A percentile compares a stretch with the other conserved stretches of the same genome.
phyloP scores from a whole-genome alignment of 176 grass and related monocot species.

The Oryza brachyantha region DNA sequence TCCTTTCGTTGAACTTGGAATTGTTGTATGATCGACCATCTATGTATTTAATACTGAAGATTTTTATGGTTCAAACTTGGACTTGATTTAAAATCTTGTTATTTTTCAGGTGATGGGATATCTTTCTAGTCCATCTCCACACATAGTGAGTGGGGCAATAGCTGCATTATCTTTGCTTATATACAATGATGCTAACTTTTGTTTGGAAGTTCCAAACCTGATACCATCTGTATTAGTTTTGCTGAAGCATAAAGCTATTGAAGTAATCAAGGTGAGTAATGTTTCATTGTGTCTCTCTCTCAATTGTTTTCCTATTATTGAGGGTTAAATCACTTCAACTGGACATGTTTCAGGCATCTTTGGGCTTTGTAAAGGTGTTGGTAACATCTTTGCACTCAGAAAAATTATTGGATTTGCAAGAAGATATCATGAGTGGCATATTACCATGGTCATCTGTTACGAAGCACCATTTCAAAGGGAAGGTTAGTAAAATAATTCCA shows the following conservation, averaged over 20 bases:
- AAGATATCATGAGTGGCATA: constrained; percentile 72
- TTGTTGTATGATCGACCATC: background rate
- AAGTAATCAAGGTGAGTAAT: constrained; percentile 79
- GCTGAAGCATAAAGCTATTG: constrained; percentile 79
- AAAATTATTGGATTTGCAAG: constrained; percentile 62
- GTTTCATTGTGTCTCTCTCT: background rate
- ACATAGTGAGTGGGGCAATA: constrained; percentile 87
- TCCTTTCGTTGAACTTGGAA: background rate
- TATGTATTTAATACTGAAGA: constrained; percentile 11
- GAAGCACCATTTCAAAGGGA: constrained; percentile 86
- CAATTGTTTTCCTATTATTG: constrained; percentile 19
- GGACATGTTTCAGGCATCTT: constrained; percentile 61
- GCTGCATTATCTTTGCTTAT: constrained; percentile 96
- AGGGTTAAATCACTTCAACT: constrained; percentile 12
- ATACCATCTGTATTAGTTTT: constrained; percentile 87
- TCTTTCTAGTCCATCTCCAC: constrained; percentile 83
- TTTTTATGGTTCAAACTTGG: constrained; percentile 19
- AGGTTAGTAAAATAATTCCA: constrained; percentile 46
- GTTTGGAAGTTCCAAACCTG: constrained; percentile 86
- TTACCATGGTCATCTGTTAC: constrained; percentile 70
- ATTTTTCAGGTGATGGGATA: constrained; percentile 91
- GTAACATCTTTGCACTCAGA: constrained; percentile 78
- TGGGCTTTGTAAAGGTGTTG: constrained; percentile 97
- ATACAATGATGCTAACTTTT: constrained; percentile 88
- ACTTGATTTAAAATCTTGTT: constrained; percentile 25